Conservation (phyloP, 306 rosid genomes). For the Medicago lupulina region DNA sequence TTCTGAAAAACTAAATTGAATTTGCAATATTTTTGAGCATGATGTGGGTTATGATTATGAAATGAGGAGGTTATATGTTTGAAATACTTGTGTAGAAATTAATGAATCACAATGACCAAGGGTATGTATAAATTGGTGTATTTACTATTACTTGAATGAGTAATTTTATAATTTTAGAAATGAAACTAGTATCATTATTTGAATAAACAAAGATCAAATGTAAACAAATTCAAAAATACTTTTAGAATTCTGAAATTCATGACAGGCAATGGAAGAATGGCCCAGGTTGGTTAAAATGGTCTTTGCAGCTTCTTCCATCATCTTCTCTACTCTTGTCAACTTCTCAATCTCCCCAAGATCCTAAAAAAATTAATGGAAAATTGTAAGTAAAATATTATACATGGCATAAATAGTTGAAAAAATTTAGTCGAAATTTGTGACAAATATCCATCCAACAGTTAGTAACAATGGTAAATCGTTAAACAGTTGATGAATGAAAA, state of each 20-base stretch:
- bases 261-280: slow-evolving; percentile 23
- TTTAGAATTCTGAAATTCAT: not conserved
- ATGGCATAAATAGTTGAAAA: not conserved
- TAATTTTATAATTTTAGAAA: not conserved
- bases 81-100: not conserved
- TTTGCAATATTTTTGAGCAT: too few species aligned
- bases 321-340: slow-evolving; percentile 81
- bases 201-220: slow-evolving; percentile 6
- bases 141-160: not conserved
- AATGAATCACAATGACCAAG: not conserved
- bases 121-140: not conserved
- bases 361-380: slow-evolving; percentile 48
- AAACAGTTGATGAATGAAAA: slow-evolving; percentile 45
- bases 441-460: not conserved
- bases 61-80: too few species aligned
- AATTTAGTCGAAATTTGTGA: not conserved
- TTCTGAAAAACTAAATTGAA: too few species aligned
- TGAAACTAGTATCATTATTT: slow-evolving; percentile 1
- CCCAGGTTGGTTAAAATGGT: slow-evolving; percentile 62
- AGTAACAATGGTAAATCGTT: not conserved
- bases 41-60: too few species aligned
- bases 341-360: slow-evolving; percentile 79
- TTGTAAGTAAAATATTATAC: not conserved
- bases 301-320: slow-evolving; percentile 89
- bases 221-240: slow-evolving; percentile 1